A percentile compares a stretch with the other conserved stretches of the same genome.
These are phyloP conservation scores for Canariomyces notabilis DNA, from an alignment of 2,329 filamentous ascomycete genomes.

Conservation along the genomic window DNA sequence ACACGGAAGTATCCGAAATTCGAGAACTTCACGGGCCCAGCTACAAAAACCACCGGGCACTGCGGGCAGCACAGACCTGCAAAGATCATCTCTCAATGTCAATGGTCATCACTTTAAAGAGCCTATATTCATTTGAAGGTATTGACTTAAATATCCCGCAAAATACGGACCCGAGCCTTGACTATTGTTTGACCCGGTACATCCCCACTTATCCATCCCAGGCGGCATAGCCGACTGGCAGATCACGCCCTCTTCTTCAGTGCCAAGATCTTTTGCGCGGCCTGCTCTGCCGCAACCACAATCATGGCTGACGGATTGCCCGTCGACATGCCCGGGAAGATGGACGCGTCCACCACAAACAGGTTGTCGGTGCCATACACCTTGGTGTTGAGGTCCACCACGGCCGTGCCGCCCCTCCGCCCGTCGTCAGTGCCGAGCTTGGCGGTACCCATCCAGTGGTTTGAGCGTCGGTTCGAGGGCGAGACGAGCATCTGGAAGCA, in stretches of 20 bases:
- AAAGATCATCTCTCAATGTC: too few relatives aligned
- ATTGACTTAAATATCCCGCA: too few relatives aligned
- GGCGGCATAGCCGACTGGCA: background rate
- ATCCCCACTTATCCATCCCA: background rate
- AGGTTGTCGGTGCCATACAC: conserved; percentile 65
- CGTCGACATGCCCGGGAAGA: conserved; percentile 64
- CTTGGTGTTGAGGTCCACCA: conserved; percentile 59
- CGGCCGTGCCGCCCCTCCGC: conserved; percentile 48
- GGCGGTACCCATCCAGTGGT: conserved; percentile 54
- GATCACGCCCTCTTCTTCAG: conserved; percentile 21
- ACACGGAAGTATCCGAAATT: too few relatives aligned
- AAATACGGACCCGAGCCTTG: background rate
- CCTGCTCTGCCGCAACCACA: conserved; percentile 59
- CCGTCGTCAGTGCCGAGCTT: conserved; percentile 57
- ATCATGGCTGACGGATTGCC: conserved; percentile 64
- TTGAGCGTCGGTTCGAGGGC: conserved; percentile 38
- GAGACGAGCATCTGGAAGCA: conserved; percentile 37
- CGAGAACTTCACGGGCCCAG: too few relatives aligned
- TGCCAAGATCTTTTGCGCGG: conserved; percentile 47
- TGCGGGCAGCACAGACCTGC: too few relatives aligned
- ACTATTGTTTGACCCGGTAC: background rate
- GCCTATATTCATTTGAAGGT: too few relatives aligned
- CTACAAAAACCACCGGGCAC: too few relatives aligned
- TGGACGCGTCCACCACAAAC: conserved; percentile 62
- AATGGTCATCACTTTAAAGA: too few relatives aligned